Conservation (phyloP, 192 early-diverging fungal genomes). For the Coemansia nantahalensis region DNA sequence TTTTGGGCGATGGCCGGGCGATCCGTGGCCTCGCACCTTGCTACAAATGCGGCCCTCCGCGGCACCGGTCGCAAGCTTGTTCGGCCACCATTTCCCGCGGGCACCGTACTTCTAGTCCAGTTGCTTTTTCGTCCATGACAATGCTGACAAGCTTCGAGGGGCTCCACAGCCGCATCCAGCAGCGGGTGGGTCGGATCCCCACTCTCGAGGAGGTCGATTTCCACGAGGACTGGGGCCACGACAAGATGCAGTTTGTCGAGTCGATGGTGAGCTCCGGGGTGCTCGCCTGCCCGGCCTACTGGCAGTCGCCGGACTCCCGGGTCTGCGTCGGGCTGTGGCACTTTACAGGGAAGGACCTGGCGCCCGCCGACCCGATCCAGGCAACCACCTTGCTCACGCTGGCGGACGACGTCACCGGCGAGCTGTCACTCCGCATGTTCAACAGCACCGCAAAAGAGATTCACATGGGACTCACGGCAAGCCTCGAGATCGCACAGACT, state of each 20-base stretch:
- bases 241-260: slow-evolving; percentile 7
- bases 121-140: neutral
- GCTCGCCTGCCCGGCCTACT: slow-evolving; percentile 8
- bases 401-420: slow-evolving; percentile 24
- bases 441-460: neutral
- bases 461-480: slow-evolving; percentile 30
- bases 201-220: slow-evolving; percentile 17
- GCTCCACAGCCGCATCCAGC: slow-evolving; percentile 15
- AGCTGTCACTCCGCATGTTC: slow-evolving; percentile 15
- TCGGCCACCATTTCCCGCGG: too few relatives aligned
- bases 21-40: too few relatives aligned
- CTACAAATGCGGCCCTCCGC: slow-evolving; percentile 51
- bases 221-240: slow-evolving; percentile 19
- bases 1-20: too few relatives aligned
- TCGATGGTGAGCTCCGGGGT: slow-evolving; percentile 3
- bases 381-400: slow-evolving; percentile 22
- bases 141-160: neutral
- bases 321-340: slow-evolving; percentile 19
- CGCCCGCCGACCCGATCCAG: neutral
- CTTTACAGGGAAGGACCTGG: slow-evolving; percentile 1
- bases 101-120: too few relatives aligned
- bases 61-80: slow-evolving; percentile 53
- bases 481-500: slow-evolving; percentile 10
- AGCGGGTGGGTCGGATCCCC: neutral
- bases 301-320: slow-evolving; percentile 10